A percentile compares a stretch with the other conserved stretches of the same genome.
These are phyloP conservation scores for Prunus dulcis DNA, from an alignment of 306 rosid genomes.

Conservation along the genomic window DNA sequence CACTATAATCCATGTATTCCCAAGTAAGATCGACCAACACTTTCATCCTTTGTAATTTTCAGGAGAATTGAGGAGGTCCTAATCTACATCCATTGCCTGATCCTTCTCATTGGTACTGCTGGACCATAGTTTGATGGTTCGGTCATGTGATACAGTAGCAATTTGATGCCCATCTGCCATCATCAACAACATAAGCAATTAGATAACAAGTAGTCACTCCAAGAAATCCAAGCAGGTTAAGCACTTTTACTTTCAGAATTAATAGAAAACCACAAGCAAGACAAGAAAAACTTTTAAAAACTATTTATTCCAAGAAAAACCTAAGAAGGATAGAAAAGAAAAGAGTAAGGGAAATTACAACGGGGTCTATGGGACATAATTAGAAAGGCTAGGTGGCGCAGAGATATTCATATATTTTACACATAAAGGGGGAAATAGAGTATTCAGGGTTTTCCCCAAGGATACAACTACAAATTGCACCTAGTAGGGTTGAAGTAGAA, in stretches of 20 bases:
- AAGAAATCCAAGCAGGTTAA: not conserved
- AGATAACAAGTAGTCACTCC: not conserved
- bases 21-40: not conserved
- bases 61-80: constrained; percentile 4
- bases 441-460: not conserved
- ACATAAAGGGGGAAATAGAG: not conserved
- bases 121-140: constrained; percentile 86
- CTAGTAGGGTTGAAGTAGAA: not conserved
- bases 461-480: not conserved
- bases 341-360: not conserved
- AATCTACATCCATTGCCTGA: constrained; percentile 66
- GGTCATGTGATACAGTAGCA: constrained; percentile 79
- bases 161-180: constrained; percentile 69
- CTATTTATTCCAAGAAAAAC: not conserved
- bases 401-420: not conserved
- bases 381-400: not conserved
- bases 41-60: not conserved
- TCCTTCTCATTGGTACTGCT: constrained; percentile 35
- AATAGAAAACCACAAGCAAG: not conserved
- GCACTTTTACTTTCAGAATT: not conserved
- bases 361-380: not conserved
- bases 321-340: not conserved
- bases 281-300: not conserved
- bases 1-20: not conserved
- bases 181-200: constrained; percentile 13